These are phyloP conservation scores for Erucastrum elatum DNA, from an alignment of 345 rosid genomes.

Conservation along the genomic window DNA sequence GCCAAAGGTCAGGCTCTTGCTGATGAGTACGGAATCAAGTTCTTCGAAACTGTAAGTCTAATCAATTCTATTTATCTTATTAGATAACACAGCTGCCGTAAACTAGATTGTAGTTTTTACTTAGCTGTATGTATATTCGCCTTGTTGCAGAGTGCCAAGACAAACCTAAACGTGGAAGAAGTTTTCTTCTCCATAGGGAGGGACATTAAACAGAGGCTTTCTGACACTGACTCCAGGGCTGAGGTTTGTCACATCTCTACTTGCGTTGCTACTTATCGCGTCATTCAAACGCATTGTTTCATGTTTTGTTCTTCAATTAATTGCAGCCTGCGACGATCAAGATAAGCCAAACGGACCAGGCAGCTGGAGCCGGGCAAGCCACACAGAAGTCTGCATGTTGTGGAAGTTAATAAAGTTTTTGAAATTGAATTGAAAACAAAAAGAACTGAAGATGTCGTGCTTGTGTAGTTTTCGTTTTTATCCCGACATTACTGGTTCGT, in stretches of 20 bases:
- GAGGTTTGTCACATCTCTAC: conserved; percentile 55
- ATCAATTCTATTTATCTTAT: conserved; percentile 7
- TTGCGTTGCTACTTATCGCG: background rate
- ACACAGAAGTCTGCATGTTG: conserved; percentile 45
- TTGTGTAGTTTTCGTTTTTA: conserved; percentile 31
- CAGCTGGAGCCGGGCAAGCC: conserved; percentile 39
- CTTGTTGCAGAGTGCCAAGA: conserved; percentile 87
- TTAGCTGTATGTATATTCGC: background rate
- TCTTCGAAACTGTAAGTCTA: conserved; percentile 84
- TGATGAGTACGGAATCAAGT: conserved; percentile 94
- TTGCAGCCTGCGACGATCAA: conserved; percentile 42
- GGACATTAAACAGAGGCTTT: conserved; percentile 91
- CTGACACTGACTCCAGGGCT: conserved; percentile 71
- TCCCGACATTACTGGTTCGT: conserved; percentile 16
- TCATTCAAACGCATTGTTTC: background rate
- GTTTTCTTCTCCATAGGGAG: conserved; percentile 94
- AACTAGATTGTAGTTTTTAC: background rate
- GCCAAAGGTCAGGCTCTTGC: conserved; percentile 98
- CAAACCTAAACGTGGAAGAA: conserved; percentile 90
- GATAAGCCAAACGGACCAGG: conserved; percentile 43
- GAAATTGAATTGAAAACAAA: conserved; percentile 4
- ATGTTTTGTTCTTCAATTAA: background rate
- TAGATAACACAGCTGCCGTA: background rate
- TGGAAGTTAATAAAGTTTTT: conserved; percentile 29
- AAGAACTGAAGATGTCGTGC: conserved; percentile 21